These are phyloP conservation scores for Amanita rubescens DNA, from an alignment of 768 basidiomycete species.

Conservation along the genomic window DNA sequence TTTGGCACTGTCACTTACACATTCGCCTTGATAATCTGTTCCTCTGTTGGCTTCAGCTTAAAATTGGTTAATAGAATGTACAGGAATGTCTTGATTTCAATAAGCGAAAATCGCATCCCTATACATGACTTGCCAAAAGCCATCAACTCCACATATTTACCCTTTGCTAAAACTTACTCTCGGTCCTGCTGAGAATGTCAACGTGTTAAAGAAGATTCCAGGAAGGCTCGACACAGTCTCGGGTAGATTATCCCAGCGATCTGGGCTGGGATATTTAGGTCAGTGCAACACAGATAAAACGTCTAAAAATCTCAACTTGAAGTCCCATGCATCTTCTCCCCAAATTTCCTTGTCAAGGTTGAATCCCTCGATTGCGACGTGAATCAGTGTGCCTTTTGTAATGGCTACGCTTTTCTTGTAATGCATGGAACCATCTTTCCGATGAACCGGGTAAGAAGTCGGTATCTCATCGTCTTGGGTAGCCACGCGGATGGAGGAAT, in stretches of 20 bases:
- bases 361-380: conserved; percentile 74
- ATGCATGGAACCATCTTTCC: conserved; percentile 37
- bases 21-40: conserved; percentile 50
- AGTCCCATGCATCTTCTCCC: conserved; percentile 78
- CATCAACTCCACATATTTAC: conserved; percentile 5
- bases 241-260: conserved; percentile 74
- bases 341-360: conserved; percentile 73
- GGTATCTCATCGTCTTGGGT: conserved; percentile 75
- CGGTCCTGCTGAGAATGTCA: conserved; percentile 78
- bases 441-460: conserved; percentile 52
- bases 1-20: conserved; percentile 37
- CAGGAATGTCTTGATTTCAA: conserved; percentile 76
- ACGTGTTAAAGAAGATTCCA: conserved; percentile 61
- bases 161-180: conserved; percentile 40
- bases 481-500: conserved; percentile 75
- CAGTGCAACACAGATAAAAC: background rate
- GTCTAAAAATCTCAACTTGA: conserved; percentile 46
- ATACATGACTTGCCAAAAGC: conserved; percentile 58
- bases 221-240: conserved; percentile 61
- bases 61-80: conserved; percentile 66
- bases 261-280: conserved; percentile 47
- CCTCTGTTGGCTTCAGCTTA: conserved; percentile 45
- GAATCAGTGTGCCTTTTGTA: conserved; percentile 65
- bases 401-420: conserved; percentile 39
- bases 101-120: conserved; percentile 74